These are phyloP conservation scores for Cladosporium sp. DNA, from an alignment of 2,329 filamentous ascomycete species.

Conservation along the genomic window DNA sequence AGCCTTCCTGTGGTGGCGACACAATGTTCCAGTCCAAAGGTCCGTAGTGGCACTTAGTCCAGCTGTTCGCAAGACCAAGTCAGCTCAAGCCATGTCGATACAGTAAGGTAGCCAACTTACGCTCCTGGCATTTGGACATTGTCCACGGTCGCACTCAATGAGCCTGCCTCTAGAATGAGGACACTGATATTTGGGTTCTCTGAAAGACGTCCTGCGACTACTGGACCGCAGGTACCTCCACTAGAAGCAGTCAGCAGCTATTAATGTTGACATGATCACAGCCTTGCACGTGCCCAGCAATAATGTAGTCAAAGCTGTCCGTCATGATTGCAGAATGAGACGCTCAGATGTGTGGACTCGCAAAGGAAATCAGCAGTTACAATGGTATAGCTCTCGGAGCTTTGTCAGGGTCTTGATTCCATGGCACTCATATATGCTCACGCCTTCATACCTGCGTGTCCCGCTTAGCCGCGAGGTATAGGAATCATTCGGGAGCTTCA, in stretches of 20 bases:
- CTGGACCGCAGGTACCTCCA: slow-evolving; percentile 24
- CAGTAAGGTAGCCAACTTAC: slow-evolving; percentile 19
- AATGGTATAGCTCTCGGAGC: background rate
- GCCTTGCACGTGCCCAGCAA: slow-evolving; percentile 23
- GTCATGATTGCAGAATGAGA: slow-evolving; percentile 12
- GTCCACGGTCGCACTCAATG: slow-evolving; percentile 35
- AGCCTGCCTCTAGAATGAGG: slow-evolving; percentile 25
- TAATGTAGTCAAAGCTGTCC: slow-evolving; percentile 24
- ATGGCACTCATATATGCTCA: background rate
- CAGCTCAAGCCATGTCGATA: background rate
- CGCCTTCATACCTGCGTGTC: background rate
- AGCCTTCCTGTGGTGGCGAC: slow-evolving; percentile 36
- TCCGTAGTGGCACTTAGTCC: slow-evolving; percentile 40
- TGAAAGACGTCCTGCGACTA: slow-evolving; percentile 24
- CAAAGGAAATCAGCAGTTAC: too few species aligned
- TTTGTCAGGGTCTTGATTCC: background rate
- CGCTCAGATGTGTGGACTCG: background rate
- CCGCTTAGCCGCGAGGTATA: background rate
- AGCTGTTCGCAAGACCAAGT: slow-evolving; percentile 21
- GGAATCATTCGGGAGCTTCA: background rate
- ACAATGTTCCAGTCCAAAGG: slow-evolving; percentile 45
- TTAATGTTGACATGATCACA: background rate
- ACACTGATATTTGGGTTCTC: slow-evolving; percentile 24
- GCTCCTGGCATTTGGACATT: slow-evolving; percentile 45
- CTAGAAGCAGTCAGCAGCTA: slow-evolving; percentile 12